phyloP scores from a whole-genome alignment of 1,139 yeast species.

The Pichia sp. region DNA sequence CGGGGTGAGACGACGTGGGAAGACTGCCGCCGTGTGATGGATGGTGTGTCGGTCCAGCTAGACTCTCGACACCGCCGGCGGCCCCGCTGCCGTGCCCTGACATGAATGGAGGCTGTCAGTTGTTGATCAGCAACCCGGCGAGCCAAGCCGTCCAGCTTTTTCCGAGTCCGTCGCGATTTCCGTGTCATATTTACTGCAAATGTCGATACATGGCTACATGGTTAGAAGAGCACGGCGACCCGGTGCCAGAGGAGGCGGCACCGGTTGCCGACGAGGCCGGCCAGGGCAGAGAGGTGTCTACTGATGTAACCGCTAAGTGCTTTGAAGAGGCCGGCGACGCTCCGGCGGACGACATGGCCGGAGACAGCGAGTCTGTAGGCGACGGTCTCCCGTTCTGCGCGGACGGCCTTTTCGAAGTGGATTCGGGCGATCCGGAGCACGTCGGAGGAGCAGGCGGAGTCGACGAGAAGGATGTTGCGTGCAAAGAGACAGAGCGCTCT shows the following conservation, averaged over 20 bases:
- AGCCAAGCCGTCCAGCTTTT: too few species aligned
- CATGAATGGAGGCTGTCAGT: too few species aligned
- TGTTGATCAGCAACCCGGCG: too few species aligned
- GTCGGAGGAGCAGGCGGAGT: background rate
- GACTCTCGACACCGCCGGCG: too few species aligned
- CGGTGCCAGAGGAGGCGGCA: background rate
- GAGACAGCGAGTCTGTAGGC: background rate
- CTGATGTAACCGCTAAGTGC: background rate
- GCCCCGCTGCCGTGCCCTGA: too few species aligned
- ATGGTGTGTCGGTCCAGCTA: too few species aligned
- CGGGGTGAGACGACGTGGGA: too few species aligned
- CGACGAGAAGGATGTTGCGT: background rate
- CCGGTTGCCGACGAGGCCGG: background rate
- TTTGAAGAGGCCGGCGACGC: background rate
- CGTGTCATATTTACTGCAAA: too few species aligned
- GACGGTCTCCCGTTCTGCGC: slow-evolving; percentile 1
- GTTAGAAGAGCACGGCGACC: background rate
- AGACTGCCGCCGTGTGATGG: too few species aligned
- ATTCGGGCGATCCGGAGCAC: background rate
- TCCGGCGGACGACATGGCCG: background rate
- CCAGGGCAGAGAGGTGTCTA: background rate
- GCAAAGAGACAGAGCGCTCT: background rate
- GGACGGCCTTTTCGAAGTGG: slow-evolving; percentile 1
- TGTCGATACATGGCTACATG: too few species aligned
- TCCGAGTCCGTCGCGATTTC: too few species aligned